phyloP scores from a whole-genome alignment of 257 asterid genomes.

The Scutellaria galericulata region DNA sequence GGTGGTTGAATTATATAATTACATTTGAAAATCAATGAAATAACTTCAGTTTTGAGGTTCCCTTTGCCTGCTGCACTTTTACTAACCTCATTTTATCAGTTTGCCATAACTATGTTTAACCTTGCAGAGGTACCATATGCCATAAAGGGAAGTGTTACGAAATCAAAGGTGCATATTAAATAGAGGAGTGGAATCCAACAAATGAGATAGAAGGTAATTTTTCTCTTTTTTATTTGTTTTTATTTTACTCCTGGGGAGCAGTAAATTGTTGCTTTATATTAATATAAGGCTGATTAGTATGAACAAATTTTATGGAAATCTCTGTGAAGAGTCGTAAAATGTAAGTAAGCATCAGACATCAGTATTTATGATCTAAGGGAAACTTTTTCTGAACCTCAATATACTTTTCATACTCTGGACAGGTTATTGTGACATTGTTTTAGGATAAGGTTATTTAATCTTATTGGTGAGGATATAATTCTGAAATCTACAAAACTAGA shows the following conservation, averaged over 20 bases:
- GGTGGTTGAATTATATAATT: neutral
- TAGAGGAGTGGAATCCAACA: neutral
- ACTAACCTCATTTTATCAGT: neutral
- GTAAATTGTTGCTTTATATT: too few relatives aligned
- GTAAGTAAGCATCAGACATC: neutral
- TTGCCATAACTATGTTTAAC: neutral
- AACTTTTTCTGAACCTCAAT: neutral
- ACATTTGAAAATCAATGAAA: neutral
- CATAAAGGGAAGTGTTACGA: slow-evolving; percentile 24
- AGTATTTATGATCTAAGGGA: neutral
- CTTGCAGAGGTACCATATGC: neutral
- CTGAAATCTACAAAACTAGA: neutral
- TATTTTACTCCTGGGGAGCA: neutral
- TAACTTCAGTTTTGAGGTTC: neutral
- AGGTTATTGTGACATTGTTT: neutral
- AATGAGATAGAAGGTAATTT: slow-evolving; percentile 2
- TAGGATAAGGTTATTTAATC: slow-evolving; percentile 7
- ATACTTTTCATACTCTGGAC: neutral
- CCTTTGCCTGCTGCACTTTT: slow-evolving; percentile 2
- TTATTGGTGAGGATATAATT: slow-evolving; percentile 33
- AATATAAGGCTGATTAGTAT: neutral
- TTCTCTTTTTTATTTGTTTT: neutral
- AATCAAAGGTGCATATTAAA: slow-evolving; percentile 8
- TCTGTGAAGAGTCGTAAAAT: neutral
- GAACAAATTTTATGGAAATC: neutral